Conservation (phyloP, 2,329 filamentous ascomycete genomes). For the Lachnum nothofagi region DNA sequence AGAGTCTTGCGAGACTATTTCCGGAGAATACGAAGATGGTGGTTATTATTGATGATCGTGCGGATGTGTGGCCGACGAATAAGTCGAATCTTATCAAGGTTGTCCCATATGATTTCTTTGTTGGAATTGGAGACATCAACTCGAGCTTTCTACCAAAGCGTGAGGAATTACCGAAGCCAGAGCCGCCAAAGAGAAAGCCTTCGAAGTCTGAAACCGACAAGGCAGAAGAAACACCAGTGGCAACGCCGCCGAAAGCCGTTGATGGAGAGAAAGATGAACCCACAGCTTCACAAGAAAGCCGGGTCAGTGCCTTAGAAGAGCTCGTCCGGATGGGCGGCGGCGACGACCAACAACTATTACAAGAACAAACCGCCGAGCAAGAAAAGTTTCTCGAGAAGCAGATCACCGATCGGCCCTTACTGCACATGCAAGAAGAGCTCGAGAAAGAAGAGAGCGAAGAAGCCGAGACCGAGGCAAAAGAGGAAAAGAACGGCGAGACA, state of each 20-base stretch:
- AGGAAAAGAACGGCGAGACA: conserved; percentile 37
- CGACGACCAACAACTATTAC: conserved; percentile 62
- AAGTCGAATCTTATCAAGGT: conserved; percentile 92
- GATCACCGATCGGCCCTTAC: conserved; percentile 76
- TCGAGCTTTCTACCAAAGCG: conserved; percentile 90
- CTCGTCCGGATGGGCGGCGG: conserved; percentile 70
- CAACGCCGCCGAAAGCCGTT: neutral
- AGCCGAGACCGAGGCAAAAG: conserved; percentile 28
- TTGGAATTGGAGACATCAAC: conserved; percentile 97
- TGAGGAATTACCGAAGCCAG: conserved; percentile 41
- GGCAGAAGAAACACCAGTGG: conserved; percentile 2
- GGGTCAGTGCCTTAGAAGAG: conserved; percentile 57
- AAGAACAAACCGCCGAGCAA: conserved; percentile 77
- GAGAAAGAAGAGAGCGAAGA: conserved; percentile 60
- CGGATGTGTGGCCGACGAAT: conserved; percentile 91
- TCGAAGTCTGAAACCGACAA: conserved; percentile 10
- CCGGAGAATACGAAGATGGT: conserved; percentile 99
- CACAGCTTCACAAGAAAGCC: conserved; percentile 9
- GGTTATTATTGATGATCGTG: conserved; percentile 94
- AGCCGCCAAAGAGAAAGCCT: conserved; percentile 22
- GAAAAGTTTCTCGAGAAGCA: conserved; percentile 84
- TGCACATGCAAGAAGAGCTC: conserved; percentile 87
- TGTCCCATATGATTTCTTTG: conserved; percentile 93
- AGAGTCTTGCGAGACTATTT: conserved; percentile 85
- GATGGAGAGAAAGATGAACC: conserved; percentile 5